A percentile compares a stretch with the other conserved stretches of the same genome.
These are phyloP conservation scores for Spergularia marina DNA, from an alignment of 148 eudicot genomes.

Conservation along the genomic window DNA sequence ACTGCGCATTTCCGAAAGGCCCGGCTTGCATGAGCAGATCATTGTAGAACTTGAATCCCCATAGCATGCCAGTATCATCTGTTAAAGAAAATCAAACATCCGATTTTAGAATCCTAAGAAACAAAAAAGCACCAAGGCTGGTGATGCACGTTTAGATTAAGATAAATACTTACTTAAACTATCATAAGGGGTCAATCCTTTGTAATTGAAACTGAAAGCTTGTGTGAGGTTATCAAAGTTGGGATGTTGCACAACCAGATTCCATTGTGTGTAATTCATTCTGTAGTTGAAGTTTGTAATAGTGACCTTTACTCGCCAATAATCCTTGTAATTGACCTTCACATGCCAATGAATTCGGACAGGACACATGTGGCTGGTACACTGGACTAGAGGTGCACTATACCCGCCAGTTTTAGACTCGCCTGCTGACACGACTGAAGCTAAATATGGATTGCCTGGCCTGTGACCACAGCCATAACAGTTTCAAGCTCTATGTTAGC, in stretches of 20 bases:
- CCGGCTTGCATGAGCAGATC: constrained; percentile 61
- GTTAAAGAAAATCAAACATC: constrained; percentile 21
- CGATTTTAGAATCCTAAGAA: constrained; percentile 5
- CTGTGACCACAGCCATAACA: constrained; percentile 31
- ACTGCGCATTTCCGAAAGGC: constrained; percentile 54
- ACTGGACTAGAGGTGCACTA: constrained; percentile 43
- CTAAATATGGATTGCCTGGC: constrained; percentile 46
- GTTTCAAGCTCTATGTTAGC: constrained; percentile 10
- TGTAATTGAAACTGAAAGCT: constrained; percentile 56
- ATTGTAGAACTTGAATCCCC: constrained; percentile 54
- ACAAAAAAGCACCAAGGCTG: not conserved
- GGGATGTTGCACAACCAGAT: constrained; percentile 66
- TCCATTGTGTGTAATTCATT: constrained; percentile 67
- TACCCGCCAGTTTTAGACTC: constrained; percentile 21
- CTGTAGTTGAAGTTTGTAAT: constrained; percentile 62
- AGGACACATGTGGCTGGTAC: constrained; percentile 71
- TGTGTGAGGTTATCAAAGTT: constrained; percentile 59
- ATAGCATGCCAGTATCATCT: constrained; percentile 71
- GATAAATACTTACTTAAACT: constrained; percentile 42
- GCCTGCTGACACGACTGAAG: constrained; percentile 39
- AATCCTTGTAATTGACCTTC: constrained; percentile 60
- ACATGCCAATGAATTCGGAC: constrained; percentile 73
- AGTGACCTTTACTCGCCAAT: constrained; percentile 70
- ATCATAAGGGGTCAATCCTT: constrained; percentile 50
- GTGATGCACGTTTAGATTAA: not conserved